Conservation (phyloP, 345 rosid species). For the Syzygium oleosum region DNA sequence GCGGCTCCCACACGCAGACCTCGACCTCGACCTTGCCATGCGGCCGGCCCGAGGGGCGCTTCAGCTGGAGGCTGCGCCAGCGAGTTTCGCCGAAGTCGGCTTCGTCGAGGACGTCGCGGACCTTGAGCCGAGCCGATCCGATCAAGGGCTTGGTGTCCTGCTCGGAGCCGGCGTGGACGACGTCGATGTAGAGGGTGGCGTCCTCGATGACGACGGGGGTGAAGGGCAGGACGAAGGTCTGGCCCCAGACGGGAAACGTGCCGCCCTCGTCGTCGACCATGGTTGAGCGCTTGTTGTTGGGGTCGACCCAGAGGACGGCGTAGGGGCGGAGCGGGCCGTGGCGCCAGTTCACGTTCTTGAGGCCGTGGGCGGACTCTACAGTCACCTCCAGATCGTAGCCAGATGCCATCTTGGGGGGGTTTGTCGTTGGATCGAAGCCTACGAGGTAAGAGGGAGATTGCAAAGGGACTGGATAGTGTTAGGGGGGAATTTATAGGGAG, state of each 20-base stretch:
- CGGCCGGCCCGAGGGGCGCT: conserved; percentile 89
- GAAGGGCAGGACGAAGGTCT: conserved; percentile 35
- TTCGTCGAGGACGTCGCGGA: conserved; percentile 49
- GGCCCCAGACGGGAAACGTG: conserved; percentile 49
- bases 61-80: conserved; percentile 34
- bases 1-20: conserved; percentile 28
- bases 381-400: conserved; percentile 37
- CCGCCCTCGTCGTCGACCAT: conserved; percentile 49
- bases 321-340: conserved; percentile 53
- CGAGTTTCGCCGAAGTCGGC: conserved; percentile 34
- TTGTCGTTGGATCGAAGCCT: too few relatives aligned
- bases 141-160: conserved; percentile 58
- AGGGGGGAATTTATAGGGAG: too few relatives aligned
- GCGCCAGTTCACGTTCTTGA: conserved; percentile 86
- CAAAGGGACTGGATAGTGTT: too few relatives aligned
- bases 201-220: conserved; percentile 23
- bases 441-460: too few relatives aligned
- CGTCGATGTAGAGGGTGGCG: conserved; percentile 40
- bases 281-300: conserved; percentile 40
- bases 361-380: conserved; percentile 45
- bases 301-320: conserved; percentile 66
- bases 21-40: conserved; percentile 64
- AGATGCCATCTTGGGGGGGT: too few relatives aligned
- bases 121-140: conserved; percentile 53
- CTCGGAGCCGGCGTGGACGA: conserved; percentile 61